These are phyloP conservation scores for Alternaria sp. DNA, from an alignment of 2,329 filamentous ascomycete species.

Conservation along the genomic window DNA sequence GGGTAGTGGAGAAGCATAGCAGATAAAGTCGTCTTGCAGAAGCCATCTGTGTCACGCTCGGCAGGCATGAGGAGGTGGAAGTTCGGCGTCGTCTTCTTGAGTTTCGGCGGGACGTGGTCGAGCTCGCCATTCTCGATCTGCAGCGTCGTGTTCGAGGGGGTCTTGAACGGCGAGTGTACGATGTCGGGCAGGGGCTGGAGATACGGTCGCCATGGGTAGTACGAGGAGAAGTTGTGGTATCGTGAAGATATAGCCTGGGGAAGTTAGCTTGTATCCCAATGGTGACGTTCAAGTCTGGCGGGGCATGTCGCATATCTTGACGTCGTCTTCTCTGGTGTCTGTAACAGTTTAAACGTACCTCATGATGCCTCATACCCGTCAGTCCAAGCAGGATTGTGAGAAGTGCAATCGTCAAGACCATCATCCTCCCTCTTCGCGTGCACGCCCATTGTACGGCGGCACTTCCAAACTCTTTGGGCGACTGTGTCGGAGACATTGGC, in stretches of 20 bases:
- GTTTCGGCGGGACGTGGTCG: slow-evolving; percentile 31
- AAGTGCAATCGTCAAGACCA: slow-evolving; percentile 28
- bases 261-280: slow-evolving; percentile 2
- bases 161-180: slow-evolving; percentile 35
- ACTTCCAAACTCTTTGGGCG: slow-evolving; percentile 29
- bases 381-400: slow-evolving; percentile 29
- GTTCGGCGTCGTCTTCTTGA: slow-evolving; percentile 44
- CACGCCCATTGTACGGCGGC: slow-evolving; percentile 41
- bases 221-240: slow-evolving; percentile 35
- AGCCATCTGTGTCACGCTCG: slow-evolving; percentile 54
- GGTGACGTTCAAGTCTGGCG: background rate
- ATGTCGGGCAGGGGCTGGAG: slow-evolving; percentile 31
- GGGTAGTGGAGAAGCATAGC: slow-evolving; percentile 66
- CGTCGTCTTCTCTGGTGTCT: background rate
- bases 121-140: slow-evolving; percentile 44
- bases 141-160: slow-evolving; percentile 43
- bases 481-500: slow-evolving; percentile 35
- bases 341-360: slow-evolving; percentile 20
- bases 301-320: background rate
- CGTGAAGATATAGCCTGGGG: slow-evolving; percentile 31
- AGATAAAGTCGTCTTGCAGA: slow-evolving; percentile 65
- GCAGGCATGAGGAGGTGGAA: slow-evolving; percentile 65
- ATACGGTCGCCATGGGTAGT: slow-evolving; percentile 40
- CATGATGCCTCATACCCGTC: slow-evolving; percentile 22
- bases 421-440: slow-evolving; percentile 37